Base-by-base conservation (phyloP, 2,329 filamentous ascomycete genomes). In the Sporothrix dimorphospora region DNA sequence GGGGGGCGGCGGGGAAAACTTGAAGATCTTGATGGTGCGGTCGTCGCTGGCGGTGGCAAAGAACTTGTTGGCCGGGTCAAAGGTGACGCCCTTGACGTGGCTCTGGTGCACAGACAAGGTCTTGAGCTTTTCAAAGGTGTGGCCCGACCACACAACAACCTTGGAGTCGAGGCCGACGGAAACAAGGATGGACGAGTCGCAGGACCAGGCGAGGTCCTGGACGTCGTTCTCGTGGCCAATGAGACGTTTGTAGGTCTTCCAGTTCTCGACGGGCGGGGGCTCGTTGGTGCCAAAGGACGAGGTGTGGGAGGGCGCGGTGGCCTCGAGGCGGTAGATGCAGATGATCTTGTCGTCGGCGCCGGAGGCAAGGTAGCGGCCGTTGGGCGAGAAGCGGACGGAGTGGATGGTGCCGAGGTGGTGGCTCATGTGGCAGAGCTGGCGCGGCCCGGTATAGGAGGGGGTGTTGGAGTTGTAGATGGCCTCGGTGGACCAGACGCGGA, bases 271-370 rank as follows among this genome's bases (percentile, higher is more conserved):
- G 0, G 95, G 94, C 2, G 95, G 94, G 40, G 94, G 90, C 79
- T 98, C 96, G 80, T 94, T 96, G 68, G 92, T 89, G 89, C 94
- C 94, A 81, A 97, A 97, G 11, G 92, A 91, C 11, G 92, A 88
- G 69, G 91, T 87, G 78, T 92, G 88, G 38, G 92, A 86, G 3
- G 94, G 92, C 30, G 93, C 90, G 78, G 91, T 93, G 72, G 92
- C 89, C 81, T 98, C 94, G 71, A 98, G 88, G 74, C 93, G 91
- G 82, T 99, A 99, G 76, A 99, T 94, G 82, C 96, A 98, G 76
- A 99, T 97, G 79, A 99, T 95, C 85, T 98, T 98, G 84, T 99
- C 96, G 82, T 99, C 96, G 77, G 97, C 97, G 72, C 96, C 96
- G 12, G 95, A 98, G 45, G 97, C 97, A 69, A 99, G 88, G 80